These are phyloP conservation scores for Botrytis sinoallii DNA, from an alignment of 2,329 filamentous ascomycete species.

Conservation along the genomic window DNA sequence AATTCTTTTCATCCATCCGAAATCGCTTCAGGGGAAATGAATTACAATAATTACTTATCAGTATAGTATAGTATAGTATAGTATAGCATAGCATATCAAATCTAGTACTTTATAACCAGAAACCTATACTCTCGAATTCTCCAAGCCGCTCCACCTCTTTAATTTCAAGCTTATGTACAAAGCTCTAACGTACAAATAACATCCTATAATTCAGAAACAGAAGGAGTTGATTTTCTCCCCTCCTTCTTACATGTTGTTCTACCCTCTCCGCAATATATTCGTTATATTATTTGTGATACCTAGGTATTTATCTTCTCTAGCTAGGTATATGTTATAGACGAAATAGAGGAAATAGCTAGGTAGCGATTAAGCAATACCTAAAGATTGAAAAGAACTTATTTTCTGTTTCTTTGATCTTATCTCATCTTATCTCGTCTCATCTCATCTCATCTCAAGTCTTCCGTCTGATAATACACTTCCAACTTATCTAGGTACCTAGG, in stretches of 20 bases:
- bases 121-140: not conserved
- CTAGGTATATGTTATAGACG: not conserved
- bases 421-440: too few species aligned
- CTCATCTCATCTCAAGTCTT: too few species aligned
- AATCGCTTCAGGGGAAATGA: not conserved
- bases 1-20: not conserved
- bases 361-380: too few species aligned
- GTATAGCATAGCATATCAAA: not conserved
- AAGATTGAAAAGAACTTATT: too few species aligned
- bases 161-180: not conserved
- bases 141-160: too few species aligned
- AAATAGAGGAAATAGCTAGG: too few species aligned
- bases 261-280: not conserved
- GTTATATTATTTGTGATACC: not conserved
- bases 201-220: not conserved
- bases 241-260: not conserved
- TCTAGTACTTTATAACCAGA: not conserved
- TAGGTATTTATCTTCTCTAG: not conserved
- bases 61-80: not conserved
- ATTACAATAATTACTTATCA: not conserved
- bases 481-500: too few species aligned
- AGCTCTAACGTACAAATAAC: not conserved
- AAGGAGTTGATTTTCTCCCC: not conserved
- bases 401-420: too few species aligned
- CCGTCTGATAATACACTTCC: too few species aligned